Evolutionary conservation across 257 asterid genomes (phyloP).

Genomic region (Anisodus tanguticus): DNA sequence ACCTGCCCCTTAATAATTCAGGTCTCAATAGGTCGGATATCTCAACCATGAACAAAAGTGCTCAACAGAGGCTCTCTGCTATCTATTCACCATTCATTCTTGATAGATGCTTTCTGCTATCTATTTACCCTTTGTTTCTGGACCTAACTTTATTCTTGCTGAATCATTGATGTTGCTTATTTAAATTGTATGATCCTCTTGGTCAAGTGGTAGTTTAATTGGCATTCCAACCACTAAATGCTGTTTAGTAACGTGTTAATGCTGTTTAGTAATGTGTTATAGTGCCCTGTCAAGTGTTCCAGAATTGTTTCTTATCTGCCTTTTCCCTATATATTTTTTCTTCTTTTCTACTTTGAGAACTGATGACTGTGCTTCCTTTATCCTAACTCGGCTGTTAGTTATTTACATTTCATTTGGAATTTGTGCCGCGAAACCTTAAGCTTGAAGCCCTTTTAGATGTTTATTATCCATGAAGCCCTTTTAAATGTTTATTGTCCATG

Average conservation of each 20-base stretch:
- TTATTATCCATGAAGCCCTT: background rate
- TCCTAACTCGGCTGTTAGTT: background rate
- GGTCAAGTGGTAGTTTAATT: background rate
- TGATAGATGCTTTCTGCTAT: background rate
- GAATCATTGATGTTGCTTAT: background rate
- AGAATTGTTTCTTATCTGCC: slow-evolving; percentile 15
- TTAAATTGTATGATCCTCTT: slow-evolving; percentile 6
- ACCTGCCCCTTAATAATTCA: background rate
- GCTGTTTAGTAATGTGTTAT: background rate
- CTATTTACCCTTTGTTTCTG: background rate
- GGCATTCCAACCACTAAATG: slow-evolving; percentile 5
- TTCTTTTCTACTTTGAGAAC: background rate
- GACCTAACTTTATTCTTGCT: slow-evolving; percentile 2
- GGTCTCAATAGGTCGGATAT: background rate
- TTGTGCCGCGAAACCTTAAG: background rate
- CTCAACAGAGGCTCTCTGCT: background rate
- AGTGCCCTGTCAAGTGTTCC: slow-evolving; percentile 7
- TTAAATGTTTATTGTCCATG: background rate
- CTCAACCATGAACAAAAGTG: background rate
- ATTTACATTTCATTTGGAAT: slow-evolving; percentile 15
- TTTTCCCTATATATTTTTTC: background rate
- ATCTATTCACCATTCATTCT: background rate
- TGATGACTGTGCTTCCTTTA: background rate
- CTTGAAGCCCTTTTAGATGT: background rate
- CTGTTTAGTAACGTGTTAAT: background rate